A percentile compares a stretch with the other conserved stretches of the same genome.
Evolutionary conservation across 495 filamentous ascomycete genomes (phyloP).

Genomic region (Aspergillus haitiensis): DNA sequence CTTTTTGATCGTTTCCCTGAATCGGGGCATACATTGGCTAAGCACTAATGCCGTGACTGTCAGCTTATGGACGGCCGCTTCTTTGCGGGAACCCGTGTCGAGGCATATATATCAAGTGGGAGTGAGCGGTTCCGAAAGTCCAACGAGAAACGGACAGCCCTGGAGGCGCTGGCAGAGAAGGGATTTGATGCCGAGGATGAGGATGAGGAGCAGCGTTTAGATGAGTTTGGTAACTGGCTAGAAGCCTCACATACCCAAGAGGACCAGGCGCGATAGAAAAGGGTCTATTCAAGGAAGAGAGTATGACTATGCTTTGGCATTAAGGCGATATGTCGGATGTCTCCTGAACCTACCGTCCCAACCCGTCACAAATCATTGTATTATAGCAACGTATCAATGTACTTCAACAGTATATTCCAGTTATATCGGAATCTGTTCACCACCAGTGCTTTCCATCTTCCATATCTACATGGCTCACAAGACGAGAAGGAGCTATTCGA

Average conservation of each 20-base stretch:
- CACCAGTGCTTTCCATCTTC: neutral
- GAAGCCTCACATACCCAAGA: constrained; percentile 40
- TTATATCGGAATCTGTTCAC: neutral
- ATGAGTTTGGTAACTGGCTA: constrained; percentile 58
- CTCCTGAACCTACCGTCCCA: no score
- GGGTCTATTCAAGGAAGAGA: neutral
- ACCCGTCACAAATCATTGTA: neutral
- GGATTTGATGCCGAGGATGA: constrained; percentile 47
- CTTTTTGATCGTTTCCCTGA: constrained; percentile 6
- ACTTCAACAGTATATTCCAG: neutral
- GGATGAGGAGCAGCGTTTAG: constrained; percentile 47
- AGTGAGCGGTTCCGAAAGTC: constrained; percentile 76
- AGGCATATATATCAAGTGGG: constrained; percentile 74
- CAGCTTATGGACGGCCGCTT: constrained; percentile 77
- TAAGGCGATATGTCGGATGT: neutral
- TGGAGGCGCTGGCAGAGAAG: constrained; percentile 48
- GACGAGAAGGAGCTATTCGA: no score
- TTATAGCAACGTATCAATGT: neutral
- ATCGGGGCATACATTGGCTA: neutral
- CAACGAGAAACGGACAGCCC: constrained; percentile 43
- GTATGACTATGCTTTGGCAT: neutral
- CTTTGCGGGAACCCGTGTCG: constrained; percentile 72
- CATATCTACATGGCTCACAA: neutral
- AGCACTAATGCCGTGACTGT: neutral
- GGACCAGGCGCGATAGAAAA: constrained; percentile 28